A percentile compares a stretch with the other conserved stretches of the same genome.
phyloP scores from a whole-genome alignment of 1,139 yeast species.

The Kodamaea sp. region DNA sequence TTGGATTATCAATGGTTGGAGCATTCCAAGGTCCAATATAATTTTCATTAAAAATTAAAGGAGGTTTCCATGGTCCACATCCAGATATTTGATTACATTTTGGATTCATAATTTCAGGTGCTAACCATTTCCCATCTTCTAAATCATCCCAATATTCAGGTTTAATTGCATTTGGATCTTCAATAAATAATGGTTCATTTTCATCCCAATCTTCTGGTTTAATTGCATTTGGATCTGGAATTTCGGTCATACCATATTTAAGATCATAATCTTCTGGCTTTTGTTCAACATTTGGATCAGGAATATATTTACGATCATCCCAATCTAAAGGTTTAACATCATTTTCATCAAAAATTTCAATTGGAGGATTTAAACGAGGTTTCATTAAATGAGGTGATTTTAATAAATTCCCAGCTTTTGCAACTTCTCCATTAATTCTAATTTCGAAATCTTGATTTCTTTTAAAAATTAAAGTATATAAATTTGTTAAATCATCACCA shows the following conservation, averaged over 20 bases:
- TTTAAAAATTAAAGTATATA: conserved; percentile 73
- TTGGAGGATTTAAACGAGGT: conserved; percentile 66
- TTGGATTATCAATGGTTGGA: conserved; percentile 67
- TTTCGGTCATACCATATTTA: conserved; percentile 48
- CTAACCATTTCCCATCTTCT: conserved; percentile 80
- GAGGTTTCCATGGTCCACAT: conserved; percentile 68
- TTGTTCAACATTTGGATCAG: conserved; percentile 54
- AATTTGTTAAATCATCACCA: conserved; percentile 51
- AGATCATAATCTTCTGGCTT: conserved; percentile 88
- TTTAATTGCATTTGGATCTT: conserved; percentile 59
- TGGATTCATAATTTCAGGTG: conserved; percentile 70
- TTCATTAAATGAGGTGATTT: conserved; percentile 45
- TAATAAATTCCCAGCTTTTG: conserved; percentile 63
- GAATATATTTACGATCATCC: conserved; percentile 63
- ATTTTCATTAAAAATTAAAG: conserved; percentile 60
- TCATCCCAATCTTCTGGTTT: conserved; percentile 85
- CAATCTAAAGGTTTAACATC: conserved; percentile 74
- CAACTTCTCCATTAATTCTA: conserved; percentile 75
- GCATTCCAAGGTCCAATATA: conserved; percentile 78
- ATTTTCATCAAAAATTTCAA: conserved; percentile 54
- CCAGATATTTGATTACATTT: conserved; percentile 58
- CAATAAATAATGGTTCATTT: conserved; percentile 49
- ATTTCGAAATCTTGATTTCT: conserved; percentile 69
- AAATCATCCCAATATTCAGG: conserved; percentile 86
- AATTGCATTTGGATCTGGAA: conserved; percentile 60